Conservation (phyloP, 805 yeast genomes). For the Yarrowia bubula region DNA sequence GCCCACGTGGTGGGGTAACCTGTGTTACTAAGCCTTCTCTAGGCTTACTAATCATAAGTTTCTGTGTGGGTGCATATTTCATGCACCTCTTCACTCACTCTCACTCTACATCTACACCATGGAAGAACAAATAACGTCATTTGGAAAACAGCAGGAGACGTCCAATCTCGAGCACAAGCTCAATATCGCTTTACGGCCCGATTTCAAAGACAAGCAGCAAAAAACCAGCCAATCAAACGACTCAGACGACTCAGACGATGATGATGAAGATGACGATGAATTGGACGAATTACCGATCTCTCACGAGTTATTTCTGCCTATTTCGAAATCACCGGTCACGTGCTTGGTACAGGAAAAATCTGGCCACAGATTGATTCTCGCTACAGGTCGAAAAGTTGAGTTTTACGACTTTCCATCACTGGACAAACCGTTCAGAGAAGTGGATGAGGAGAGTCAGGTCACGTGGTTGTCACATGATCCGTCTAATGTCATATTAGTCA, state of each 20-base stretch:
- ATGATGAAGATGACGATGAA: conserved; percentile 37
- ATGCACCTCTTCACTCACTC: background rate
- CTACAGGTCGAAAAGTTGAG: conserved; percentile 32
- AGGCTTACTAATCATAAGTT: too few species aligned
- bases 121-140: background rate
- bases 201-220: background rate
- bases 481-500: conserved; percentile 31
- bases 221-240: conserved; percentile 8
- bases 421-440: conserved; percentile 31
- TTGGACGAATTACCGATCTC: conserved; percentile 41
- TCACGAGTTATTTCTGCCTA: conserved; percentile 37
- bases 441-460: conserved; percentile 32
- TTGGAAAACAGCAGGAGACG: conserved; percentile 27
- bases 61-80: too few species aligned
- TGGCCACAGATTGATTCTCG: conserved; percentile 38
- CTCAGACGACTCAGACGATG: conserved; percentile 31
- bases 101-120: background rate
- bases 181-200: background rate
- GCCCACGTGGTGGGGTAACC: too few species aligned
- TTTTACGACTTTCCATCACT: conserved; percentile 35
- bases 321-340: conserved; percentile 33
- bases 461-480: conserved; percentile 32
- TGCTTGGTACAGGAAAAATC: conserved; percentile 34
- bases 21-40: too few species aligned
- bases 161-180: conserved; percentile 24